phyloP scores from a whole-genome alignment of 2,329 filamentous ascomycete genomes.

The Penicillium sp. region DNA sequence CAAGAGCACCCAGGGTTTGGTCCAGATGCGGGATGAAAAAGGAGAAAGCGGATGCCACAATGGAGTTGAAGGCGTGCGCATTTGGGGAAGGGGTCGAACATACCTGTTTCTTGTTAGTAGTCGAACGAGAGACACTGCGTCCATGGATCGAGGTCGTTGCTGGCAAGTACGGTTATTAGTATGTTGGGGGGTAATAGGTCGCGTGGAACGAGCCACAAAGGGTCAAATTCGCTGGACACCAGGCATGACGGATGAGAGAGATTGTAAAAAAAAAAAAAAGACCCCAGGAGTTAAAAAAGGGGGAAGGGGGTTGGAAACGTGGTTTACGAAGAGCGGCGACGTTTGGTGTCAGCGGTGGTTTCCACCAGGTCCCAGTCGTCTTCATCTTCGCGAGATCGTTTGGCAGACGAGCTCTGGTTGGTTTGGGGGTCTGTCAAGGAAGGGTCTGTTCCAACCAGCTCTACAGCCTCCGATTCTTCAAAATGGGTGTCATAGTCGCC shows the following conservation, averaged over 20 bases:
- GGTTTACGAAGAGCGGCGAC: slow-evolving; percentile 49
- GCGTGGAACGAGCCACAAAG: neutral
- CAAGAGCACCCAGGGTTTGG: neutral
- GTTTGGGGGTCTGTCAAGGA: slow-evolving; percentile 20
- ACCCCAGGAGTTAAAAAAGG: neutral
- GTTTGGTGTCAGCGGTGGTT: slow-evolving; percentile 51
- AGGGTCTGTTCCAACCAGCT: slow-evolving; percentile 22
- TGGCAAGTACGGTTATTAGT: slow-evolving; percentile 15
- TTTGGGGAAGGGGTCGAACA: slow-evolving; percentile 5
- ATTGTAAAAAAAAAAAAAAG: neutral
- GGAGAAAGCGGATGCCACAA: neutral
- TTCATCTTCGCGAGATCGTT: slow-evolving; percentile 39
- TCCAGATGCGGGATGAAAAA: neutral
- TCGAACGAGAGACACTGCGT: neutral
- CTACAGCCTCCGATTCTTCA: slow-evolving; percentile 26
- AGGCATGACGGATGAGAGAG: neutral
- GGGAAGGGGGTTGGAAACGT: neutral
- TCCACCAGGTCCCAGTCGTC: slow-evolving; percentile 34
- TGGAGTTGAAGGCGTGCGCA: neutral
- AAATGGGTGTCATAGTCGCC: slow-evolving; percentile 41
- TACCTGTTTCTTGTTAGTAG: slow-evolving; percentile 8
- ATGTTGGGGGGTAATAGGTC: neutral
- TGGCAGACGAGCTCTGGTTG: slow-evolving; percentile 28
- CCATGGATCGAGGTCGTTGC: slow-evolving; percentile 8
- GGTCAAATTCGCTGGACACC: neutral